Conservation (phyloP, 179 eudicot genomes). For the Beta macrorhiza region DNA sequence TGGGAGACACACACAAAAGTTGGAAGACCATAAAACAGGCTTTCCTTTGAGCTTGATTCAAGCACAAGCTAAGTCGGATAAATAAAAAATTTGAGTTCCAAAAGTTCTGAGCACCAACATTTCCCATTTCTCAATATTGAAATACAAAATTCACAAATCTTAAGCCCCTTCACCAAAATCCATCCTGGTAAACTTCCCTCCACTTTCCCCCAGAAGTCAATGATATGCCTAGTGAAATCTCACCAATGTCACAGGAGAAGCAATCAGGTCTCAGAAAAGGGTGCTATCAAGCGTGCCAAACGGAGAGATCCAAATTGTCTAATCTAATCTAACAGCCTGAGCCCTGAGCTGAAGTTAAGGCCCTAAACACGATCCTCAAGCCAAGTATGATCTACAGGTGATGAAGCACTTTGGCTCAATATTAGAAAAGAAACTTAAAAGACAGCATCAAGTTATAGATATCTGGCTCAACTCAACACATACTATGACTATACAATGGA, state of each 20-base stretch:
- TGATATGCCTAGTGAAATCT: neutral
- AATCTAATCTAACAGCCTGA: neutral
- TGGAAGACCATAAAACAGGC: too few relatives aligned
- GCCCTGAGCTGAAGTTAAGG: neutral
- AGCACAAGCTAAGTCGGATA: neutral
- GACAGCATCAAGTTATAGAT: too few relatives aligned
- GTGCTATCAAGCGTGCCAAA: neutral
- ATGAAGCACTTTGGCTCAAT: too few relatives aligned
- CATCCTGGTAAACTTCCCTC: neutral
- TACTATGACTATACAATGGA: too few relatives aligned
- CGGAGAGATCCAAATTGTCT: neutral
- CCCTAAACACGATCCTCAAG: neutral
- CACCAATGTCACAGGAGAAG: neutral
- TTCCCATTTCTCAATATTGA: neutral
- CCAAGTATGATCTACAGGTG: neutral
- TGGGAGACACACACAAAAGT: too few relatives aligned
- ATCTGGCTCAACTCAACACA: too few relatives aligned
- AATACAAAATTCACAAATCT: neutral
- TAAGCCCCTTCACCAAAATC: neutral
- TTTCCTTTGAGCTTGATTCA: too few relatives aligned
- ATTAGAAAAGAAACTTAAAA: too few relatives aligned
- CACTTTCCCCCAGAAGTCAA: neutral
- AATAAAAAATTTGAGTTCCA: neutral
- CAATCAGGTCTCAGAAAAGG: neutral
- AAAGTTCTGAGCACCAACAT: neutral